These are phyloP conservation scores for Picochlorum sp. DNA, from an alignment of 139 green algal species.

Conservation along the genomic window DNA sequence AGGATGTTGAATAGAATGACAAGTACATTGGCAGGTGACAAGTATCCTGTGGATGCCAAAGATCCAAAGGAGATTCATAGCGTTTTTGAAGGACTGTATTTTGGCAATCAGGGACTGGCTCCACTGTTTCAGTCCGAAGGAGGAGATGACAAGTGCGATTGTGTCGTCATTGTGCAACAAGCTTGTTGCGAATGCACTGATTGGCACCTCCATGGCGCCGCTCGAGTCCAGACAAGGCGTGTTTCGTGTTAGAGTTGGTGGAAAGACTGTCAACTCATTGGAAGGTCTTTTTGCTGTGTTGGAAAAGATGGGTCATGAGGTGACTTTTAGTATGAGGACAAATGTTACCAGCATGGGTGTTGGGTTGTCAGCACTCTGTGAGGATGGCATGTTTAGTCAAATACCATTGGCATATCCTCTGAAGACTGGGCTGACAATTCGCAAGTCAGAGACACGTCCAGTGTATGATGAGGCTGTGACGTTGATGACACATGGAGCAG, in stretches of 20 bases:
- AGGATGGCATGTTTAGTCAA: constrained; percentile 8
- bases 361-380: constrained; percentile 1
- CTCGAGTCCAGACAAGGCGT: neutral
- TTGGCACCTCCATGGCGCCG: neutral
- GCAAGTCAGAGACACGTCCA: neutral
- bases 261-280: neutral
- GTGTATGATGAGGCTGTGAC: constrained; percentile 10
- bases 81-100: constrained; percentile 10
- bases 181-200: constrained; percentile 12
- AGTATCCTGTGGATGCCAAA: neutral
- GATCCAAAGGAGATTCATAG: constrained; percentile 5
- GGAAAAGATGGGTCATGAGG: constrained; percentile 7
- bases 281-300: constrained; percentile 13
- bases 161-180: constrained; percentile 11
- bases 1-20: neutral
- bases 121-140: neutral
- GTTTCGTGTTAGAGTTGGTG: neutral
- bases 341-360: constrained; percentile 17
- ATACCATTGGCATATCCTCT: constrained; percentile 19
- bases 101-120: constrained; percentile 10
- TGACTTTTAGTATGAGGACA: neutral
- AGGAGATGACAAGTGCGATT: neutral
- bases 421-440: neutral
- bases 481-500: neutral
- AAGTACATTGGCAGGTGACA: neutral